Percentiles rank a stretch among this genome's conserved stretches.
Conservation (phyloP, 768 basidiomycete species). For the Boletus subparvulus region DNA sequence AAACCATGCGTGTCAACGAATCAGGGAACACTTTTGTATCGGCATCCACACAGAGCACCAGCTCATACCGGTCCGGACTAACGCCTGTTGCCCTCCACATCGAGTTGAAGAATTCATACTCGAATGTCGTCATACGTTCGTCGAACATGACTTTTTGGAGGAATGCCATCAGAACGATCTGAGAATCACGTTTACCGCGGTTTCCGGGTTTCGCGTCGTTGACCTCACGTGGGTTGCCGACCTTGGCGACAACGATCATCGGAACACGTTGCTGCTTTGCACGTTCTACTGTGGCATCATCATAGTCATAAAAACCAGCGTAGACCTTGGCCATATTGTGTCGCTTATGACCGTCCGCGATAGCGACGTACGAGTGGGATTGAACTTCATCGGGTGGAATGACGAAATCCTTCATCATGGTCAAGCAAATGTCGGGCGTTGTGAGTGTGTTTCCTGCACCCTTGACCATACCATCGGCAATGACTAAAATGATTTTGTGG, state of each 20-base stretch:
- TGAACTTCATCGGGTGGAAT: slow-evolving; percentile 81
- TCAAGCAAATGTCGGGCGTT: slow-evolving; percentile 90
- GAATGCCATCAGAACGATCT: slow-evolving; percentile 97
- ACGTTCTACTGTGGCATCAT: slow-evolving; percentile 82
- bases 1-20: slow-evolving; percentile 92
- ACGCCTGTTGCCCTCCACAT: slow-evolving; percentile 95
- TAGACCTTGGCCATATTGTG: slow-evolving; percentile 99
- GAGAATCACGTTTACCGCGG: slow-evolving; percentile 97
- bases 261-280: slow-evolving; percentile 97
- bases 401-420: slow-evolving; percentile 97
- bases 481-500: slow-evolving; percentile 93
- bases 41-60: slow-evolving; percentile 94
- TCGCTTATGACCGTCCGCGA: slow-evolving; percentile 98
- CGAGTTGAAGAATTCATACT: slow-evolving; percentile 99
- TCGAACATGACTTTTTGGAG: slow-evolving; percentile 99
- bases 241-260: slow-evolving; percentile 93
- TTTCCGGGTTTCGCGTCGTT: slow-evolving; percentile 94
- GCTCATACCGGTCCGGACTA: slow-evolving; percentile 93
- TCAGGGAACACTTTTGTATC: slow-evolving; percentile 99
- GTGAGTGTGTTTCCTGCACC: slow-evolving; percentile 86
- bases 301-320: slow-evolving; percentile 96
- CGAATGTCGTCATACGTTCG: slow-evolving; percentile 99
- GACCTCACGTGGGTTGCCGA: slow-evolving; percentile 89
- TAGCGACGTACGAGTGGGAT: slow-evolving; percentile 94
- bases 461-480: slow-evolving; percentile 98